Evolutionary conservation across 768 basidiomycete species (phyloP).

Genomic region (Suillus lakei): DNA sequence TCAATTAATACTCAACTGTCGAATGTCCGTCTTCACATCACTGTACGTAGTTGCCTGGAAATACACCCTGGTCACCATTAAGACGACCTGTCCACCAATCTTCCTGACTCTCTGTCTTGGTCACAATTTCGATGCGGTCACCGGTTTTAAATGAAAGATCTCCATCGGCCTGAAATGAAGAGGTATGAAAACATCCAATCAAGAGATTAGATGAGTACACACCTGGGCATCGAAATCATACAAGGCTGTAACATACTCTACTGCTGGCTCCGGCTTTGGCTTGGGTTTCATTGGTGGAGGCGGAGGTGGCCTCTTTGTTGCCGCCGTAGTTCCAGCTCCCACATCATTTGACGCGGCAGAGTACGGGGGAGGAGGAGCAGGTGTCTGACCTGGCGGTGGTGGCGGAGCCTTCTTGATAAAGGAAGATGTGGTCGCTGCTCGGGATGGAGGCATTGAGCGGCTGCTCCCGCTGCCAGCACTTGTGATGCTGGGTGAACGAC

Average conservation of each 20-base stretch:
- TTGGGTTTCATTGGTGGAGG: constrained; percentile 92
- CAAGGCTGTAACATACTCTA: constrained; percentile 86
- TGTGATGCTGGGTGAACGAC: constrained; percentile 32
- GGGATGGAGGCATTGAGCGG: constrained; percentile 27
- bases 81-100: constrained; percentile 98
- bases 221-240: constrained; percentile 96
- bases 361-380: constrained; percentile 55
- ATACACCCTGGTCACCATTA: constrained; percentile 84
- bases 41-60: constrained; percentile 70
- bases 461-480: constrained; percentile 31
- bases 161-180: constrained; percentile 71
- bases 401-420: constrained; percentile 51
- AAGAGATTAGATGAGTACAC: constrained; percentile 19
- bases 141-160: constrained; percentile 90
- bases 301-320: constrained; percentile 80
- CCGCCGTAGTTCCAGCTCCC: constrained; percentile 36
- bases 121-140: constrained; percentile 89
- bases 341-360: constrained; percentile 31
- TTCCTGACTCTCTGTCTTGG: constrained; percentile 79
- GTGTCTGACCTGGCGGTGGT: constrained; percentile 31
- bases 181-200: neutral
- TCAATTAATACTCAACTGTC: constrained; percentile 1
- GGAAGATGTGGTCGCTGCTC: constrained; percentile 24
- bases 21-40: constrained; percentile 12
- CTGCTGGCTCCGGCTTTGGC: constrained; percentile 66